Conservation (phyloP, 495 filamentous ascomycete genomes). For the Penicillium flavigenum region DNA sequence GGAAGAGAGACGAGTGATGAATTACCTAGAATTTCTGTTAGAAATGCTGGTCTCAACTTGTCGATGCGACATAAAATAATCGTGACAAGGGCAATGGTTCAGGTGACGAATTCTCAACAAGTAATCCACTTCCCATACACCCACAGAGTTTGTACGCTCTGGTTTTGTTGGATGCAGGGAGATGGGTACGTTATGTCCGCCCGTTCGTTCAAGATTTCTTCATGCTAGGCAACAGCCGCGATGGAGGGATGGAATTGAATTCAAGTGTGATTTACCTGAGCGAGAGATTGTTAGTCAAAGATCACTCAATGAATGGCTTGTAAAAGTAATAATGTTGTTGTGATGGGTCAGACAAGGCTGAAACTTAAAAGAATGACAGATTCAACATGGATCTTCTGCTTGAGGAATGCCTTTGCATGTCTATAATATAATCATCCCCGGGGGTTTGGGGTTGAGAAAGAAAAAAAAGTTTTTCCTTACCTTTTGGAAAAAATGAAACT, state of each 20-base stretch:
- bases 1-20: constrained; percentile 14
- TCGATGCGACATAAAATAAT: constrained; percentile 11
- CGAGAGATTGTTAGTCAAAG: constrained; percentile 43
- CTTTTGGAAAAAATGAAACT: constrained; percentile 46
- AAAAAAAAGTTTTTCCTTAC: constrained; percentile 45
- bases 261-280: constrained; percentile 55
- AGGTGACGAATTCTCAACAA: constrained; percentile 99
- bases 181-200: constrained; percentile 89
- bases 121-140: constrained; percentile 64
- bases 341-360: constrained; percentile 92
- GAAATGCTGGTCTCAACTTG: constrained; percentile 13
- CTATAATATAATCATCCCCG: constrained; percentile 76
- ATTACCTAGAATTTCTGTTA: constrained; percentile 36
- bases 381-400: constrained; percentile 88
- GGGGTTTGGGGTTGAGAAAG: constrained; percentile 20
- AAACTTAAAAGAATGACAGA: constrained; percentile 77
- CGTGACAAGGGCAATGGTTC: constrained; percentile 53
- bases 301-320: constrained; percentile 21
- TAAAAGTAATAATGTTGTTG: constrained; percentile 28
- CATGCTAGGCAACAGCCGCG: constrained; percentile 51
- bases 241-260: constrained; percentile 18
- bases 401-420: constrained; percentile 97
- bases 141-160: constrained; percentile 88
- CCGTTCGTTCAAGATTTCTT: constrained; percentile 97
- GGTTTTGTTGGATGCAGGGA: constrained; percentile 60